Evolutionary conservation across 306 rosid species (phyloP).

Genomic region (Inga laurina): DNA sequence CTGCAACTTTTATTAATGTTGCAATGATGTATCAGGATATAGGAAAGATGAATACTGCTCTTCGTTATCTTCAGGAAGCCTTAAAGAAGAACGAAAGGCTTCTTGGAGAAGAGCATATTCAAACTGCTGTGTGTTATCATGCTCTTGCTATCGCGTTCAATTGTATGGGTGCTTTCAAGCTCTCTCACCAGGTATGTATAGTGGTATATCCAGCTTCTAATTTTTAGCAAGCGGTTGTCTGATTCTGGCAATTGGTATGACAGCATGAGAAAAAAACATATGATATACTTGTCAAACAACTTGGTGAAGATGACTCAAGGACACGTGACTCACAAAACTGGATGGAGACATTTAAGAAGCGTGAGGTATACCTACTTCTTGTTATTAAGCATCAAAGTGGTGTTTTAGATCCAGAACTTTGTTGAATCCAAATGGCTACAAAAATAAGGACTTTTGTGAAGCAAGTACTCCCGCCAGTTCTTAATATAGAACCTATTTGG

Average conservation of each 20-base stretch:
- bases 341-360: slow-evolving; percentile 97
- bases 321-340: slow-evolving; percentile 91
- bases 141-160: slow-evolving; percentile 97
- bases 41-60: slow-evolving; percentile 96
- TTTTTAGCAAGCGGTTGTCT: slow-evolving; percentile 15
- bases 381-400: neutral
- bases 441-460: too few relatives aligned
- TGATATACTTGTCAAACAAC: slow-evolving; percentile 94
- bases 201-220: neutral
- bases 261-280: slow-evolving; percentile 98
- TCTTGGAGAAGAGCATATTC: slow-evolving; percentile 96
- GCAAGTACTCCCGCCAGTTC: neutral
- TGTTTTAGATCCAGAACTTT: neutral
- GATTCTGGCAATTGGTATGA: slow-evolving; percentile 28
- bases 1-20: slow-evolving; percentile 90
- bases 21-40: slow-evolving; percentile 99
- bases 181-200: slow-evolving; percentile 82
- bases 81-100: slow-evolving; percentile 95
- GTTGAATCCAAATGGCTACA: neutral
- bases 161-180: slow-evolving; percentile 98
- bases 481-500: too few relatives aligned
- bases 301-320: slow-evolving; percentile 96
- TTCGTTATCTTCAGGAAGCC: slow-evolving; percentile 99
- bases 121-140: slow-evolving; percentile 99
- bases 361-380: slow-evolving; percentile 65